These are phyloP conservation scores for Penicillium sp. DNA, from an alignment of 2,329 filamentous ascomycete genomes.

Conservation along the genomic window DNA sequence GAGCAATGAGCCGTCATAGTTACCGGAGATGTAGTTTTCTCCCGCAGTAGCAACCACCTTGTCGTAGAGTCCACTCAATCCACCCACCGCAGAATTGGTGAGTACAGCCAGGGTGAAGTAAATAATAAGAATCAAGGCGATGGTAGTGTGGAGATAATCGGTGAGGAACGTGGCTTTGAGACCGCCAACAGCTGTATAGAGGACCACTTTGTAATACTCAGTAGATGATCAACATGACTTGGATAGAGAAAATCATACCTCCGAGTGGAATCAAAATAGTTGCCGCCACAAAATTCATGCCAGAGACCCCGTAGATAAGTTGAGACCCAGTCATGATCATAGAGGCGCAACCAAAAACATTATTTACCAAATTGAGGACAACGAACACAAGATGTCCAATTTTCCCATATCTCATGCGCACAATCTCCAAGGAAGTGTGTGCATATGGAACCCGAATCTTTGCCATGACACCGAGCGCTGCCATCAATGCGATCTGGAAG, in stretches of 20 bases:
- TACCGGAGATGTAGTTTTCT: constrained; percentile 46
- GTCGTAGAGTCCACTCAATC: constrained; percentile 47
- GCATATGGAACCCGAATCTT: constrained; percentile 54
- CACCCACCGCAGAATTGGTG: constrained; percentile 44
- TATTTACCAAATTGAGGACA: constrained; percentile 44
- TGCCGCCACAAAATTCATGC: constrained; percentile 51
- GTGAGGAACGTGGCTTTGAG: constrained; percentile 53
- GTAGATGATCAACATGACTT: not conserved
- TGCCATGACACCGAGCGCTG: constrained; percentile 49
- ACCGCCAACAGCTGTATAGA: constrained; percentile 51
- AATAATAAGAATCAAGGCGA: constrained; percentile 50
- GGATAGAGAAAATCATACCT: constrained; percentile 29
- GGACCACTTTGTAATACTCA: constrained; percentile 36
- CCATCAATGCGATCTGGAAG: constrained; percentile 54
- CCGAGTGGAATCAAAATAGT: constrained; percentile 49
- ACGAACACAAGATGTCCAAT: constrained; percentile 44
- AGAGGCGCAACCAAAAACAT: constrained; percentile 46
- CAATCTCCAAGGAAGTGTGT: constrained; percentile 53
- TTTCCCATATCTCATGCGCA: constrained; percentile 49
- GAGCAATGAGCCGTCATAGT: constrained; percentile 49
- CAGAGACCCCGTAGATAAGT: constrained; percentile 48
- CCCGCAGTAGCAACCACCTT: constrained; percentile 46
- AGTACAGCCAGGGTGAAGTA: constrained; percentile 51
- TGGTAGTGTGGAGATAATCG: constrained; percentile 50
- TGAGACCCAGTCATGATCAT: constrained; percentile 51